Evolutionary conservation across 1,284 basidiomycete genomes (phyloP).

Genomic region (Ustilago curta): DNA sequence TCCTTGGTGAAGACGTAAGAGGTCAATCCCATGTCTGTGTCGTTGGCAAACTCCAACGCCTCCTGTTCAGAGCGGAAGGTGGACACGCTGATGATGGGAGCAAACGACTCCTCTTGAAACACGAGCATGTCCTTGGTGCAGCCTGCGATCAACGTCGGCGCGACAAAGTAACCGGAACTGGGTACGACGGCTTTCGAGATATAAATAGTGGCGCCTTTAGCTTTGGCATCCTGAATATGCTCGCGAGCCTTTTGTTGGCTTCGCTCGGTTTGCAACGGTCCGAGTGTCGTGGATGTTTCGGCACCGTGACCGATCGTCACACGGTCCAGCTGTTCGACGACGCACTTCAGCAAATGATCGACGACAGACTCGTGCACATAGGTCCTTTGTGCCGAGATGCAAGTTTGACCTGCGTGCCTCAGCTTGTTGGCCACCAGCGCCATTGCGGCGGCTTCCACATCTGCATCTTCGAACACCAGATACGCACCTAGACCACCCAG

Average conservation of each 20-base stretch:
- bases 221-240: constrained; percentile 87
- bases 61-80: constrained; percentile 93
- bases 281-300: constrained; percentile 81
- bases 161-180: constrained; percentile 77
- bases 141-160: constrained; percentile 86
- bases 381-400: constrained; percentile 73
- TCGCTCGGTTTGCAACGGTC: constrained; percentile 88
- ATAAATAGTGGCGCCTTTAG: constrained; percentile 86
- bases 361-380: constrained; percentile 78
- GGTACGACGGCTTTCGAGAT: constrained; percentile 78
- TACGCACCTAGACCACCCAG: constrained; percentile 86
- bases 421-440: constrained; percentile 90
- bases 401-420: constrained; percentile 90
- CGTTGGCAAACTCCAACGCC: constrained; percentile 86
- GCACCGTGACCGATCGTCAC: constrained; percentile 95
- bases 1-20: constrained; percentile 74
- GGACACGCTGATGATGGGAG: constrained; percentile 71
- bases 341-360: constrained; percentile 83
- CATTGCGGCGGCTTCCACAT: constrained; percentile 89
- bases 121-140: constrained; percentile 76
- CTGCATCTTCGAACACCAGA: constrained; percentile 96
- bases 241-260: constrained; percentile 87
- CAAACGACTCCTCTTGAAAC: constrained; percentile 67
- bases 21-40: constrained; percentile 85
- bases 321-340: constrained; percentile 82